Conservation (phyloP, 139 green algal species). For the Micromonas commoda region DNA sequence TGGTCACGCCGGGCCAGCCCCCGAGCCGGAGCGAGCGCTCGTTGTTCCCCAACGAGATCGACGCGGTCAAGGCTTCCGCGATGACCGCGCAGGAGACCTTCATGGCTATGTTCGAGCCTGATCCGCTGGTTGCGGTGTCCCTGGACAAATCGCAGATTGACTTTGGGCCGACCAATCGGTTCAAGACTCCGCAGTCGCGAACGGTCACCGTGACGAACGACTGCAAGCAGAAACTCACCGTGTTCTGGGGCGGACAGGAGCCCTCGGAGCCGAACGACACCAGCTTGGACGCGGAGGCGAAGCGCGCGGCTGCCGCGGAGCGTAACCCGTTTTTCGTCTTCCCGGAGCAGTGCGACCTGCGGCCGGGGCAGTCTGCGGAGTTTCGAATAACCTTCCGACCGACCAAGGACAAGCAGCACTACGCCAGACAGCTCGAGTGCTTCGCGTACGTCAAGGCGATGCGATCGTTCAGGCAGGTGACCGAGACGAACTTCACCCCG, state of each 20-base stretch:
- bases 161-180: neutral
- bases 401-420: conserved; percentile 45
- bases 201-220: conserved; percentile 44
- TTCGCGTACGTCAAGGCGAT: conserved; percentile 46
- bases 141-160: conserved; percentile 23
- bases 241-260: conserved; percentile 13
- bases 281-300: neutral
- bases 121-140: neutral
- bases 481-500: conserved; percentile 44
- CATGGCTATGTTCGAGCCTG: neutral
- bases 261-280: neutral
- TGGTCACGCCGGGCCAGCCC: neutral
- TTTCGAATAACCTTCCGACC: conserved; percentile 61
- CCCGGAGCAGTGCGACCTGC: conserved; percentile 54
- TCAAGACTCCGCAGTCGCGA: conserved; percentile 35
- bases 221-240: conserved; percentile 33
- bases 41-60: neutral
- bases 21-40: neutral
- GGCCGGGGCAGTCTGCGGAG: conserved; percentile 35
- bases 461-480: conserved; percentile 60
- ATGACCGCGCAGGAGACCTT: neutral
- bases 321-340: conserved; percentile 39
- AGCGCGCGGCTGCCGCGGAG: neutral
- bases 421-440: conserved; percentile 36
- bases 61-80: neutral